Base-by-base conservation (phyloP, 352 stramenopile species). In the Phytophthora pseudosyringae region DNA sequence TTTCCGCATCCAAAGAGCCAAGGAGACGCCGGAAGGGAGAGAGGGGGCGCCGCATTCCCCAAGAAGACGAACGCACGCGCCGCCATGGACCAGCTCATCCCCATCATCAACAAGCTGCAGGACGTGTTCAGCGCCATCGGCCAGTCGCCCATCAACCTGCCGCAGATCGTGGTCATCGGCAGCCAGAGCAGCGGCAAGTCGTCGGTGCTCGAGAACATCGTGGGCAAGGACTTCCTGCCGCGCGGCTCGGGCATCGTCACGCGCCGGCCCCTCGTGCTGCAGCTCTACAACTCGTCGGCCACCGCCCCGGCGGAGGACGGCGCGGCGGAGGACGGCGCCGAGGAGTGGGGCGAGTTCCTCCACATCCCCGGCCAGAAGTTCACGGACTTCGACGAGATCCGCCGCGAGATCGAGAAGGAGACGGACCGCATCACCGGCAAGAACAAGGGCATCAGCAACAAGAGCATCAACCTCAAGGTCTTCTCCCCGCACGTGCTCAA, bases 91-190 rank as follows among this genome's bases (percentile, higher is more conserved):
- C 91, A 99, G 77, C 87, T 99, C 16, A 99, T 99, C 74, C 97
- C 97, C 33, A 98, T 99, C 67, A 98, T 99, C 64, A 99, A 99
- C 76, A 99, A 99, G 84, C 89, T 99, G 9, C 97, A 99, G 88
- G 98, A 99, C 82, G 98, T 99, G 32, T 99, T 99, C 77, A 97
- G 81, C 48, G 94, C 95, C 44, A 98, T 99, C 71, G 96, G 96
- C 16, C 93, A 98, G 76, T 93, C 88, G 47, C 90, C 94, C 18
- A 94, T 99, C 50, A 98, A 99, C 74, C 79, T 99, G 36, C 97
- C 97, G 63, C 97, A 99, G 81, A 99, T 99, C 74, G 97, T 99
- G 18, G 97, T 99, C 33, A 97, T 99, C 69, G 97, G 97, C 56
- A 96, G 90, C 31, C 97, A 99, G 76, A 98, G 91, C 40, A 98